Base-by-base conservation (phyloP, 305 asterid species). In the Fraxinus baroniana region DNA sequence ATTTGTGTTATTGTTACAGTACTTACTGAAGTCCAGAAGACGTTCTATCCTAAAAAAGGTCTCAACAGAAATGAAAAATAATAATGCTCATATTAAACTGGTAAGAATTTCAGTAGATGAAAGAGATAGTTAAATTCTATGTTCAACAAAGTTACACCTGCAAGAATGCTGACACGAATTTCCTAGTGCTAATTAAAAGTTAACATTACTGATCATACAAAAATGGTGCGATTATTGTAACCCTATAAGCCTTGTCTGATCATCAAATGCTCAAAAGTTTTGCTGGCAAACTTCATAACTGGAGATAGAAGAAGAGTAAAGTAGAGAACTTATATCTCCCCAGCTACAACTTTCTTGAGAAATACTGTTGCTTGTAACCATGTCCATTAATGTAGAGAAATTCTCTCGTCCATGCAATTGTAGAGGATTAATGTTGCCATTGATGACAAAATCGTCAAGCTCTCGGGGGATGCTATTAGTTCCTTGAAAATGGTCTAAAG, bases 211-310 rank as follows among this genome's bases (percentile, higher is more conserved):
- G 35, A 24, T 24, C 26, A 66, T 68, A 35, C n/a, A 66, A 39
- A 39, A 79, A 62, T 79, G 20, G 32, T 79, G 88, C 12, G 3
- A 57, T 78, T 86, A 88, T 76, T 77, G 81, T 35, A 88, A 83
- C 44, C 89, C 89, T 79, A 87, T 73, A 76, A 84, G 78, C 84
- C 82, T 84, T 33, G 88, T 71, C 18, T 88, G 90, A 64, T 85
- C 89, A 15, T 83, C 60, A 2, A 78, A 28, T 13, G 74, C 26
- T 84, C 85, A 87, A 2, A 83, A 66, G 22, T 81, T 82, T 55
- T 75, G 86, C 33, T 83, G 80, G 72, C 71, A 46, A 81, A 78
- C 44, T 81, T 89, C 84, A 8, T 44, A 81, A 74, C 73, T 82
- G 55, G 74, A 55, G 10, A 77, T 28, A 18, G 74, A 71, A 20